Conservation (phyloP, 441 rosid species). For the Mallotus repandus region DNA sequence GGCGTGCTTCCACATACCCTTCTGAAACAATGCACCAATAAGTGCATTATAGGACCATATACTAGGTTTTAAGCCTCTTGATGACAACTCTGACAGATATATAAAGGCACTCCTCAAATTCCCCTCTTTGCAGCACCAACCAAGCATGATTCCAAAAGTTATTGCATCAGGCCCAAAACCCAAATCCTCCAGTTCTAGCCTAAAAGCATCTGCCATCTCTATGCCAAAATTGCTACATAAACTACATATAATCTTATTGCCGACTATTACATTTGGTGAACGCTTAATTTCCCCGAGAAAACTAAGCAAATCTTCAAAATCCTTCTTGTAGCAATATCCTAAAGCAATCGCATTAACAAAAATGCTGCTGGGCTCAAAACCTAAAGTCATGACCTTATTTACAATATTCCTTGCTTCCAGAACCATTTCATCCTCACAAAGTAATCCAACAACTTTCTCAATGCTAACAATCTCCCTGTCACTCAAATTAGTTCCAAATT, state of each 20-base stretch:
- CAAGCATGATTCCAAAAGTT: conserved; percentile 70
- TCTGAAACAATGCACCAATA: conserved; percentile 50
- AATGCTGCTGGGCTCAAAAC: conserved; percentile 42
- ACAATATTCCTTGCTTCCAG: conserved; percentile 62
- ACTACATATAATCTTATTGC: conserved; percentile 58
- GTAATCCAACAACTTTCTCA: conserved; percentile 51
- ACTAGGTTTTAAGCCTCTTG: conserved; percentile 58
- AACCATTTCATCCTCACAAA: conserved; percentile 58
- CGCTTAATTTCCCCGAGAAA: conserved; percentile 46
- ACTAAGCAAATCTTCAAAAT: conserved; percentile 67
- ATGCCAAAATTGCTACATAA: conserved; percentile 52
- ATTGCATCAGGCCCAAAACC: conserved; percentile 60
- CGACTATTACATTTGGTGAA: conserved; percentile 43
- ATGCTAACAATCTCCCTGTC: conserved; percentile 30
- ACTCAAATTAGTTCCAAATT: conserved; percentile 25
- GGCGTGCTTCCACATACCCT: conserved; percentile 56
- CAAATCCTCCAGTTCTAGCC: conserved; percentile 52
- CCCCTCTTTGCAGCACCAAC: conserved; percentile 63
- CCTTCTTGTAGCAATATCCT: conserved; percentile 69
- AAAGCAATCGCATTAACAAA: conserved; percentile 47
- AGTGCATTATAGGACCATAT: conserved; percentile 52
- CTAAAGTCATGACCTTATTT: conserved; percentile 50
- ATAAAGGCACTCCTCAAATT: conserved; percentile 49
- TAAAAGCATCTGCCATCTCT: conserved; percentile 52
- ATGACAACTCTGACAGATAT: conserved; percentile 50